These are phyloP conservation scores for Breynia disticha DNA, from an alignment of 441 rosid species.

Conservation along the genomic window DNA sequence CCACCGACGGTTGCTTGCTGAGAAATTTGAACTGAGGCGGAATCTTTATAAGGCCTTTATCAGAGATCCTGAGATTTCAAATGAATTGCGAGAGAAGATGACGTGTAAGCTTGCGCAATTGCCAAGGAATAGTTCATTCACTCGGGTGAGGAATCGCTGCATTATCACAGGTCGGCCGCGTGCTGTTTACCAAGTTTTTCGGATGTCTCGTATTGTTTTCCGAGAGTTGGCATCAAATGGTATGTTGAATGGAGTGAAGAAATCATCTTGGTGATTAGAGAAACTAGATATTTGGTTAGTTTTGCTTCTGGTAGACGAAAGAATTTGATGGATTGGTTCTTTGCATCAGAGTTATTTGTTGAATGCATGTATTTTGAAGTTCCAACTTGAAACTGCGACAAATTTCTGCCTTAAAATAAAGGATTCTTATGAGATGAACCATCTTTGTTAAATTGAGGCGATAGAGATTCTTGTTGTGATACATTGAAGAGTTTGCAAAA, in stretches of 20 bases:
- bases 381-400: no score
- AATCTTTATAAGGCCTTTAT: conserved; percentile 31
- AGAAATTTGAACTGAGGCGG: conserved; percentile 28
- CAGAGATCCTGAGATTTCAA: conserved; percentile 26
- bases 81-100: conserved; percentile 24
- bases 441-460: no score
- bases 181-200: conserved; percentile 20
- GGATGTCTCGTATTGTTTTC: conserved; percentile 37
- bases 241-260: conserved; percentile 29
- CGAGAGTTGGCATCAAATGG: conserved; percentile 24
- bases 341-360: no score
- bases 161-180: conserved; percentile 31
- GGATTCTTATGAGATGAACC: no score
- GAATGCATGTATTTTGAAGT: no score
- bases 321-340: no score
- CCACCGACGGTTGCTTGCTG: conserved; percentile 23
- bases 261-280: conserved; percentile 29
- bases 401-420: no score
- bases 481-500: no score
- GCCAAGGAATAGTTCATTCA: conserved; percentile 35
- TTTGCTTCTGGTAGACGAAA: no score
- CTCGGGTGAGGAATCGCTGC: conserved; percentile 28
- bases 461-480: no score
- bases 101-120: conserved; percentile 20
- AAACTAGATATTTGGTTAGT: neutral